These are phyloP conservation scores for Ottelia alismoides DNA, from an alignment of 106 monocot species.

Conservation along the genomic window DNA sequence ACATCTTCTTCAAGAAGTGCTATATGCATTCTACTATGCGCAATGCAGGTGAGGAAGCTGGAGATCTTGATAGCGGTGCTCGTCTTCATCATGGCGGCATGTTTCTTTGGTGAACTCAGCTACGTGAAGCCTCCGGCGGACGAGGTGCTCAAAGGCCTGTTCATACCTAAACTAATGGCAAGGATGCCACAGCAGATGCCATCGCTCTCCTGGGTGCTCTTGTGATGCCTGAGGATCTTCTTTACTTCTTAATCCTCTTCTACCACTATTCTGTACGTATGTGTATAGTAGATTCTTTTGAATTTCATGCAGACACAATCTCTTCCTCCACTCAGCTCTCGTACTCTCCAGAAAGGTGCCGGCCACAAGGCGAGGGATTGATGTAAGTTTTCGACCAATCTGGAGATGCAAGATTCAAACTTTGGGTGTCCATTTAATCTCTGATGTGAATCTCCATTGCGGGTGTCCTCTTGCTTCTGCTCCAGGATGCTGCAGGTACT, in stretches of 20 bases:
- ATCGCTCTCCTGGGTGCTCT: conserved; percentile 54
- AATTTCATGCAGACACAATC: conserved; percentile 30
- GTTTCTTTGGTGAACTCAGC: conserved; percentile 33
- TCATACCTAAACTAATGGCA: conserved; percentile 36
- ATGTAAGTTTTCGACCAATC: conserved; percentile 17
- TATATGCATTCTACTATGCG: too few relatives aligned
- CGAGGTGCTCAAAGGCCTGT: conserved; percentile 37
- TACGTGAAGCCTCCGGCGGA: conserved; percentile 35
- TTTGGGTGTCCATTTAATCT: too few relatives aligned
- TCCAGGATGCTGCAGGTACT: conserved; percentile 47
- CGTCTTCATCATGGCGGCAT: conserved; percentile 40
- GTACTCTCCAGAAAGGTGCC: conserved; percentile 52
- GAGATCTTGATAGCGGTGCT: conserved; percentile 31
- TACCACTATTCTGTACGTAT: neutral
- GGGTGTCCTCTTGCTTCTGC: neutral
- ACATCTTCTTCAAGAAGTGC: too few relatives aligned
- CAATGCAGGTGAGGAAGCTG: conserved; percentile 31
- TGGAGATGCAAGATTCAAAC: too few relatives aligned
- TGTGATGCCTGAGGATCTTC: conserved; percentile 38
- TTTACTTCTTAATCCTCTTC: too few relatives aligned
- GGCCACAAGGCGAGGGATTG: conserved; percentile 33
- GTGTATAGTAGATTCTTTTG: neutral
- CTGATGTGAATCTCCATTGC: too few relatives aligned
- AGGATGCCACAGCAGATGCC: conserved; percentile 32
- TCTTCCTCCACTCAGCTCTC: conserved; percentile 51